Evolutionary conservation across 2,329 filamentous ascomycete species (phyloP), one percentile per base, ranked within the genome.

Genomic region (Ceratocystis huliohia): DNA sequence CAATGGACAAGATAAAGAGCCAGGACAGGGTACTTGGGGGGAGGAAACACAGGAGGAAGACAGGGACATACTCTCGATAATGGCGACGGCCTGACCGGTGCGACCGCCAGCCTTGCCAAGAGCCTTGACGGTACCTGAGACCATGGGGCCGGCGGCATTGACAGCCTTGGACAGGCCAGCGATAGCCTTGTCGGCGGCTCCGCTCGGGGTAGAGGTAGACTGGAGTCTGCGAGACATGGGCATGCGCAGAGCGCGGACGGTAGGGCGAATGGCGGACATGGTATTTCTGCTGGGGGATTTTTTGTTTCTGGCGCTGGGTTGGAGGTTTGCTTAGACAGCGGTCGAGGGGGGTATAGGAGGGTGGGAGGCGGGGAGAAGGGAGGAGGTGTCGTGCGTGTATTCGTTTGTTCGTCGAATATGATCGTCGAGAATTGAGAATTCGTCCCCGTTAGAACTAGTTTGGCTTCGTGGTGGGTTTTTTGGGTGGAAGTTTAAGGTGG

Each of bases 81-180:
- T 89, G 72, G 81, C 81, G 76, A 96, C 83, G 71, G 92, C 74
- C 77, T 83, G 85, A 73, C 90, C 91, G 69, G 90, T 92, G 73
- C 88, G 85, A 73, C 93, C 93, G 73, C 91, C 92, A 75, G 92
- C 82, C 78, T 85, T 88, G 75, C 84, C 81, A 72, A 96, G 78
- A 67, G 88, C 85, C 74, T 84, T 84, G 67, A 88, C 88, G 72
- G 88, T 89, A 74, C 84, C 86, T 72, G 83, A 82, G 72, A 95
- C 81, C 69, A 86, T 89, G 69, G 89, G 87, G 67, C 89, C 89
- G 72, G 91, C 92, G 65, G 89, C 86, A 72, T 88, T 86, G 70
- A 87, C 82, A 73, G 94, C 92, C 74, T 86, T 86, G 72, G 88
- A 90, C 66, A 96, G 84, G 70, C 91, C 91, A 78, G 96, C 82